Evolutionary conservation across 208 protist genomes (phyloP).

Genomic region (Trypanosoma lewisi): DNA sequence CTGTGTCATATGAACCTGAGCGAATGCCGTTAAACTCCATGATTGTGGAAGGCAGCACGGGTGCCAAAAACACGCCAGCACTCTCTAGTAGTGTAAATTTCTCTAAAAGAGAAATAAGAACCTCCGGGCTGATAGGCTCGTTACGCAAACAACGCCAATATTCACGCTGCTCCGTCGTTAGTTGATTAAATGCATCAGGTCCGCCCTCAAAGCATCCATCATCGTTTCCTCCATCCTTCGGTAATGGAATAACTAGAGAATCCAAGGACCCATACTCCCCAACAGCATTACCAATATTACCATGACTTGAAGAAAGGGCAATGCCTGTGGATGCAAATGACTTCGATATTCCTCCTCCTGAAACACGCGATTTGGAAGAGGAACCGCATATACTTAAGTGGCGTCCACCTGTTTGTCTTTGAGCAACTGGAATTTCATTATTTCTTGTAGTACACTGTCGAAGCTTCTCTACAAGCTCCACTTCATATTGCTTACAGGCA

Average conservation of each 20-base stretch:
- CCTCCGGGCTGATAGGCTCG: conserved; percentile 51
- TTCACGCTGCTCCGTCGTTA: conserved; percentile 37
- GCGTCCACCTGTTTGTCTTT: background rate
- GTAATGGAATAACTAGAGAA: background rate
- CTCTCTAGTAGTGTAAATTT: conserved; percentile 60
- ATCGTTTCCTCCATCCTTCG: background rate
- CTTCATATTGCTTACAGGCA: conserved; percentile 19
- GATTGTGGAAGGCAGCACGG: conserved; percentile 60
- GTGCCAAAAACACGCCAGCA: conserved; percentile 61
- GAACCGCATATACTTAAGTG: background rate
- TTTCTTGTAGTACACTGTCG: background rate
- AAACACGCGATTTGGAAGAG: background rate
- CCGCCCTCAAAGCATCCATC: background rate
- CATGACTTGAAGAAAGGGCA: background rate
- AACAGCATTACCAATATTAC: background rate
- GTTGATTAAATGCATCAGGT: background rate
- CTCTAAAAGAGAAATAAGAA: conserved; percentile 55
- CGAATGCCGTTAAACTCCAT: conserved; percentile 85
- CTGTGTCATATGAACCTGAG: conserved; percentile 52
- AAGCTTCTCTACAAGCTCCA: conserved; percentile 6
- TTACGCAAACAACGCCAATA: conserved; percentile 49
- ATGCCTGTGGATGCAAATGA: background rate
- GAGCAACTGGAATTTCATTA: background rate
- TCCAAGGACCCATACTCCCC: conserved; percentile 1
- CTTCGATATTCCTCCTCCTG: background rate